Base-by-base conservation (phyloP, 352 stramenopile species). In the Phytophthora idaei region DNA sequence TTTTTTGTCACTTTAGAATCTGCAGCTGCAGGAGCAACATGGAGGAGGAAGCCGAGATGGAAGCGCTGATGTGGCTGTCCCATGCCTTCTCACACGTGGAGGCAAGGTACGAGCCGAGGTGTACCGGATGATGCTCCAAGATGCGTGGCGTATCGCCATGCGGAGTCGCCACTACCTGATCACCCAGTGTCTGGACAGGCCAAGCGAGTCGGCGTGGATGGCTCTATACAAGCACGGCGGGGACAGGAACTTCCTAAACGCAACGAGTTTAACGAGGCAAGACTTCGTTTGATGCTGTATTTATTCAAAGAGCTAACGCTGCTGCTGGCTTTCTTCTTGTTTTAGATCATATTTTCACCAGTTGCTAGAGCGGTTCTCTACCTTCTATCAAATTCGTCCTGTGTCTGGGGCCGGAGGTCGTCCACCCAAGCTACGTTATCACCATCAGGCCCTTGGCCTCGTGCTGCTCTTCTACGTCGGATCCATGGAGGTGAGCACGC, bases 191-290 rank as follows among this genome's bases (percentile, higher is more conserved):
- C 6, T 57, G 5, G 50, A 47, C 34, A 34, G 11, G 17, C n/a
- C 49, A 9, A 25, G 31, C 9, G 31, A 17, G 3, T 56, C 49
- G 15, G n/a, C 49, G 15, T 34, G 49, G 49, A 56, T 56, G 49
- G 7, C 28, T 15, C 8, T 56, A 21, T 45, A 57, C 51, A 47
- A 36, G 10, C 21, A 48, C 32, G 51, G 34, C 10, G 27, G 1
- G n/a, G 32, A 57, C 51, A 21, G 15, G 2, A 57, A 57, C 51
- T 57, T 57, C 21, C 17, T 57, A 2, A 57, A 57, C 21, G 9
- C 50, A 11, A 58, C 49, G 2, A 57, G 49, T 34, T 32, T 57
- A 11, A 36, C 32, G 12, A n/a, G 49, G 49, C 46, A 21, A 12
- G 9, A 45, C 2, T 7, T 9, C 21, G 29, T 34, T 6, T 57